phyloP scores from a whole-genome alignment of 805 yeast genomes.

The Zygoascus ofunaensis region DNA sequence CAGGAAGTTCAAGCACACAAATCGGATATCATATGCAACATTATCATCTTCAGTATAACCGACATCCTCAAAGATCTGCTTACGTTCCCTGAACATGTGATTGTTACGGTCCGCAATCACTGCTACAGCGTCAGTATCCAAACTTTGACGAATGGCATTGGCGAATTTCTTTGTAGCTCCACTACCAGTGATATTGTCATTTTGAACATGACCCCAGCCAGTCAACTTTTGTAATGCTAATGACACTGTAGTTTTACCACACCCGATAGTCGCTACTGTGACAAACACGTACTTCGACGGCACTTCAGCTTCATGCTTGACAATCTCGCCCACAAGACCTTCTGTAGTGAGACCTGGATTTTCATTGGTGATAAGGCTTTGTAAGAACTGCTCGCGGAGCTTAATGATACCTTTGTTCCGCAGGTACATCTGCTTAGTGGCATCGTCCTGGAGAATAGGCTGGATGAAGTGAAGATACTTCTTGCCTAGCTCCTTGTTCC shows the following conservation, averaged over 20 bases:
- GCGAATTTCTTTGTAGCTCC: slow-evolving; percentile 2
- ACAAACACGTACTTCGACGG: slow-evolving; percentile 43
- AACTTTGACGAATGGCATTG: slow-evolving; percentile 7
- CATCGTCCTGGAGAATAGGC: slow-evolving; percentile 44
- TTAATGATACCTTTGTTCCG: slow-evolving; percentile 65
- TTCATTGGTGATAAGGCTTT: slow-evolving; percentile 39
- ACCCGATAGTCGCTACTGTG: slow-evolving; percentile 85
- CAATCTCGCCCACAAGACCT: neutral
- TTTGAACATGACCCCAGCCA: slow-evolving; percentile 73
- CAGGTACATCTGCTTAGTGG: slow-evolving; percentile 38
- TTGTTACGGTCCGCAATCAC: slow-evolving; percentile 81
- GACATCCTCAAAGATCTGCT: slow-evolving; percentile 48
- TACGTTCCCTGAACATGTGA: slow-evolving; percentile 60
- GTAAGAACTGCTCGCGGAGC: slow-evolving; percentile 58
- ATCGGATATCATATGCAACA: slow-evolving; percentile 39
- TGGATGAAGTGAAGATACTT: slow-evolving; percentile 62
- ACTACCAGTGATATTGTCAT: slow-evolving; percentile 44
- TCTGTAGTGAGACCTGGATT: neutral
- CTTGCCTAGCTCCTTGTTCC: slow-evolving; percentile 21
- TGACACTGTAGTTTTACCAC: slow-evolving; percentile 87
- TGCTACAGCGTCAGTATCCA: slow-evolving; percentile 27
- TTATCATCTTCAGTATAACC: slow-evolving; percentile 37
- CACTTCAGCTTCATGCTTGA: slow-evolving; percentile 23
- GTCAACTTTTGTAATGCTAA: slow-evolving; percentile 47
- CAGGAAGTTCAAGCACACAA: slow-evolving; percentile 62